Evolutionary conservation across 2,329 filamentous ascomycete species (phyloP), one percentile per base, ranked within the genome.

Genomic region (Colletotrichum eleusines): DNA sequence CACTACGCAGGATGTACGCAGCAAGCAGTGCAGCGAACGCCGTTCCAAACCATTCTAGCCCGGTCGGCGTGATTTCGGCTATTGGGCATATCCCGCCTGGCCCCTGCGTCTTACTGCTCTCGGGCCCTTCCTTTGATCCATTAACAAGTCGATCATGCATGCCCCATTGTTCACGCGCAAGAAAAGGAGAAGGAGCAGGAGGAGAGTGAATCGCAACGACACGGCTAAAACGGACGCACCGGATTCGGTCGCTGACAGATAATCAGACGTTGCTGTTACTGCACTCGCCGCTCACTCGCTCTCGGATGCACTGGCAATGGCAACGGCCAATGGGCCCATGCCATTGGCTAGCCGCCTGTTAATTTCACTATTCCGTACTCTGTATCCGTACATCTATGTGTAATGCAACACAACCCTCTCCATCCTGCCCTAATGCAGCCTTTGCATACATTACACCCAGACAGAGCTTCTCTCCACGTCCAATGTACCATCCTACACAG

Each of bases 181-280:
- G 58, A 68, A 69, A 54, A 63, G 59, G 64, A 63, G 69, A 28
- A 40, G 40, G 40, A 35, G n/a, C n/a, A 20, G 31, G 57, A 38
- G 46, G 62, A 48, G 46, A 58, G 26, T 59, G 59, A 46, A 46
- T 40, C 54, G 67, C 46, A 63, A 70, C 63, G 50, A 66, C 55
- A 61, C 50, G 55, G 63, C 48, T 55, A 55, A 70, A 28, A 70
- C 63, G 67, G 63, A 54, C 66, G 26, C 61, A 58, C n/a, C 66
- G 44, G 53, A 65, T 23, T 33, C 46, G 42, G 31, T 44, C 23
- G 64, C 57, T 68, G 64, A 68, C 64, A 68, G 68, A 61, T 50
- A 44, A 42, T 40, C 51, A 60, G 50, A 68, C 60, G 46, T 44
- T 42, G 20, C 46, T 63, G 33, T 12, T 33, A 12, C 20, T 62